phyloP scores from a whole-genome alignment of 306 rosid species.

The Cicer chorassanicum region DNA sequence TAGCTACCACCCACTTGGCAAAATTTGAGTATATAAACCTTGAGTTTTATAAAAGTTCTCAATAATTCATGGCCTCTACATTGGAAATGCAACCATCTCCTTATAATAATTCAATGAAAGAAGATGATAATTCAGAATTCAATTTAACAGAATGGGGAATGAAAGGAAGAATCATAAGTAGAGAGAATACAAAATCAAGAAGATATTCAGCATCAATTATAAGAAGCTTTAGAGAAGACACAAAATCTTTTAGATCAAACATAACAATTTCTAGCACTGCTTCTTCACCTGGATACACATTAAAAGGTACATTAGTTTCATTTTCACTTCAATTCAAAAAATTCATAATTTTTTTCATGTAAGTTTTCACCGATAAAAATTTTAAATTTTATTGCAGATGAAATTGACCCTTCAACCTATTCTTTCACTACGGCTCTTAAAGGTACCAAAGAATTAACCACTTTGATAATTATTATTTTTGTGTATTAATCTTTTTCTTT shows the following conservation, averaged over 20 bases:
- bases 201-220: conserved; percentile 84
- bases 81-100: conserved; percentile 67
- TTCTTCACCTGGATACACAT: conserved; percentile 86
- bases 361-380: conserved; percentile 5
- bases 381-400: conserved; percentile 59
- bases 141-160: conserved; percentile 69
- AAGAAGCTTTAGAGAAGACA: conserved; percentile 86
- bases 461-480: neutral
- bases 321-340: conserved; percentile 3
- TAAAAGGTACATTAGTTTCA: conserved; percentile 57
- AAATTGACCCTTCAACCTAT: conserved; percentile 92
- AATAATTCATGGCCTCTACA: conserved; percentile 49
- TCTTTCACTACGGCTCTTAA: conserved; percentile 86
- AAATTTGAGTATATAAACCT: conserved; percentile 23
- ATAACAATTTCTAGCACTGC: conserved; percentile 82
- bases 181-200: conserved; percentile 68
- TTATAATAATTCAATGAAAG: conserved; percentile 43
- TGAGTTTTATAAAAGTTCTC: conserved; percentile 5
- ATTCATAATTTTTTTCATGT: neutral
- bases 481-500: no score
- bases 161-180: conserved; percentile 57
- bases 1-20: conserved; percentile 18
- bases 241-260: conserved; percentile 84
- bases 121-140: conserved; percentile 72
- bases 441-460: conserved; percentile 56